These are phyloP conservation scores for Rubus parviflorus DNA, from an alignment of 306 rosid genomes.

Conservation along the genomic window DNA sequence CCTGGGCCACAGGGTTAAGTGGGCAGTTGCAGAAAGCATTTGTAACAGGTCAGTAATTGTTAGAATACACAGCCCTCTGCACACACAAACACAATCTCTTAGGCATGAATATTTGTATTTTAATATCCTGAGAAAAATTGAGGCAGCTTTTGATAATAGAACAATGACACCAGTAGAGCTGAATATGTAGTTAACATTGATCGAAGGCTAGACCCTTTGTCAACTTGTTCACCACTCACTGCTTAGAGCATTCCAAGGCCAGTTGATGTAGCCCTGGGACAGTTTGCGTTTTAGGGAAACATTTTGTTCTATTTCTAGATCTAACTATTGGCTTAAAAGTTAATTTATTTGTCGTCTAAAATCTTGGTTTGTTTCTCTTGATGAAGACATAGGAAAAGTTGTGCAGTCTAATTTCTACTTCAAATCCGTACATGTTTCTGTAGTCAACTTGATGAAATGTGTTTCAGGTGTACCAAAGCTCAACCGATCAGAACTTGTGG, in stretches of 20 bases:
- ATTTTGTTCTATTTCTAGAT: not conserved
- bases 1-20: conserved; percentile 95
- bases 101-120: not conserved
- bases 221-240: not conserved
- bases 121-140: not conserved
- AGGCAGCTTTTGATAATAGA: not conserved
- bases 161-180: not conserved
- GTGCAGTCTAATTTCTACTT: not conserved
- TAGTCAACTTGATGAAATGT: conserved; percentile 15
- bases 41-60: conserved; percentile 60
- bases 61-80: not conserved
- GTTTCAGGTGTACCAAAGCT: conserved; percentile 87
- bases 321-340: not conserved
- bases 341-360: not conserved
- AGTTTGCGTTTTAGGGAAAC: not conserved
- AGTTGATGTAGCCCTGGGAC: not conserved
- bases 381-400: too few species aligned
- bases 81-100: not conserved
- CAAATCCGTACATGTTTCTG: not conserved
- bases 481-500: conserved; percentile 62
- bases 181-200: not conserved
- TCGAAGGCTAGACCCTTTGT: not conserved
- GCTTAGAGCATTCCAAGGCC: not conserved
- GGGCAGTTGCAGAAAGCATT: conserved; percentile 96
- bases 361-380: not conserved